Evolutionary conservation across 768 basidiomycete species (phyloP).

Genomic region (Trametes meyenii): DNA sequence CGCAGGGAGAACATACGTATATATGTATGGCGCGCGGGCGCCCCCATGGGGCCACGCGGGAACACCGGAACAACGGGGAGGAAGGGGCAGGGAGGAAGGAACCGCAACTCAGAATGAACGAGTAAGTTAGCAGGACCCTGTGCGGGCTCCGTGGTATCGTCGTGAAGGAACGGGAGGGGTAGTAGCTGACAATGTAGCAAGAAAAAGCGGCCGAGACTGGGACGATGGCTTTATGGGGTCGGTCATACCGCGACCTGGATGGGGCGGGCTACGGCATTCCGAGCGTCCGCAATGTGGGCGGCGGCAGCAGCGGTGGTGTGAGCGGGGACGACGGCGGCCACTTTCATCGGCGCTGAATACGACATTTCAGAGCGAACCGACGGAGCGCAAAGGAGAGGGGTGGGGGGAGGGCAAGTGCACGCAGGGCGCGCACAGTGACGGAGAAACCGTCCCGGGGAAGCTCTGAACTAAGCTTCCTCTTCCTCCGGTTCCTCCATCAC

Average conservation of each 20-base stretch:
- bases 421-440: background rate
- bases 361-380: slow-evolving; percentile 25
- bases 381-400: slow-evolving; percentile 10
- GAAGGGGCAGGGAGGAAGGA: slow-evolving; percentile 1
- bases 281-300: background rate
- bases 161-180: slow-evolving; percentile 20
- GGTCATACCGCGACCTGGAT: slow-evolving; percentile 11
- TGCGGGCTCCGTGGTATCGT: slow-evolving; percentile 22
- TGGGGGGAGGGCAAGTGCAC: slow-evolving; percentile 4
- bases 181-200: slow-evolving; percentile 18
- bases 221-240: background rate
- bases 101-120: slow-evolving; percentile 14
- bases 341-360: slow-evolving; percentile 24
- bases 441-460: slow-evolving; percentile 18
- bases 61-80: background rate
- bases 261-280: slow-evolving; percentile 2
- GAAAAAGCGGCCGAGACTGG: background rate
- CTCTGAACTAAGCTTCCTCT: slow-evolving; percentile 24
- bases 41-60: background rate
- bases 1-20: slow-evolving; percentile 11
- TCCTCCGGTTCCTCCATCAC: slow-evolving; percentile 73
- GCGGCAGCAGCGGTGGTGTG: background rate
- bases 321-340: slow-evolving; percentile 7
- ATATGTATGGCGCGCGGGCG: background rate
- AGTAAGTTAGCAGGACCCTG: slow-evolving; percentile 17